These are phyloP conservation scores for Epichloe festucae DNA, from an alignment of 2,329 filamentous ascomycete genomes.

Conservation along the genomic window DNA sequence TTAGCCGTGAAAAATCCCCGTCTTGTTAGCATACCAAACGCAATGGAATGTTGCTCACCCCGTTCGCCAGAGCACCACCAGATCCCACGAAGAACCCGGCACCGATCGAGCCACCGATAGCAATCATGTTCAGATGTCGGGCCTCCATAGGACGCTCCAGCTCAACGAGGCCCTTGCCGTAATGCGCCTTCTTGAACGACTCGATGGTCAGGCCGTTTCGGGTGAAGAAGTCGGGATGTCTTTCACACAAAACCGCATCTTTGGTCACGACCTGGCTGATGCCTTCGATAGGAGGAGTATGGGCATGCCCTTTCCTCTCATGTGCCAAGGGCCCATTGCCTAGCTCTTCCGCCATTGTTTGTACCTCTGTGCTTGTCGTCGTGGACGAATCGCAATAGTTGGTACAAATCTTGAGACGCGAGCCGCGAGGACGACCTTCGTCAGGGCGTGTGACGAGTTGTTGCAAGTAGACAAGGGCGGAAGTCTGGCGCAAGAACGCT, in stretches of 20 bases:
- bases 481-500: background rate
- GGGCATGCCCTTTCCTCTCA: background rate
- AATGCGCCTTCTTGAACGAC: constrained; percentile 25
- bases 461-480: background rate
- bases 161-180: constrained; percentile 20
- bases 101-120: constrained; percentile 38
- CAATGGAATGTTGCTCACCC: constrained; percentile 19
- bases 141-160: constrained; percentile 34
- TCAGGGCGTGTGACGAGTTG: background rate
- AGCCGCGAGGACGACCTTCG: background rate
- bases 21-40: background rate
- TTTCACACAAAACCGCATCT: constrained; percentile 7
- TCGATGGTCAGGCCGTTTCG: constrained; percentile 24
- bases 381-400: background rate
- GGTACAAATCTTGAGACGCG: background rate
- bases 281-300: constrained; percentile 3
- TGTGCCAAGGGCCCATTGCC: background rate
- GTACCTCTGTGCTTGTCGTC: background rate
- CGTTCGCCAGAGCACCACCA: constrained; percentile 33
- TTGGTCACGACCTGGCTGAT: constrained; percentile 9
- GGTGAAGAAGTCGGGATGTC: constrained; percentile 20
- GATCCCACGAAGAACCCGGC: constrained; percentile 51
- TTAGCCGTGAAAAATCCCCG: background rate
- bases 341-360: background rate
- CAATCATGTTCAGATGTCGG: constrained; percentile 47